phyloP scores from a whole-genome alignment of 2,329 filamentous ascomycete genomes.

The Harringtonia lauricola region DNA sequence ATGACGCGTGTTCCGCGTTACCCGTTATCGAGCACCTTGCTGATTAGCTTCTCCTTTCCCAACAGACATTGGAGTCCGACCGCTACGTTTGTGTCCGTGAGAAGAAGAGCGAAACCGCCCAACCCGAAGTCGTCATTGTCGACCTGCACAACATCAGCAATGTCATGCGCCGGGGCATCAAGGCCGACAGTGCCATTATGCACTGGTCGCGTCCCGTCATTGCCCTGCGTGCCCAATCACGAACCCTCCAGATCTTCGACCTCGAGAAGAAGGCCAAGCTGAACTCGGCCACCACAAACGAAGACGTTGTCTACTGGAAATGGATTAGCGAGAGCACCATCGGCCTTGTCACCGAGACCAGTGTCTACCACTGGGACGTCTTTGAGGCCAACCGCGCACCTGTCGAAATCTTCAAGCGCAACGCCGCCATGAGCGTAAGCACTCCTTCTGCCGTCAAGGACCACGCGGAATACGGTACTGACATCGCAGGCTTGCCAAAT shows the following conservation, averaged over 20 bases:
- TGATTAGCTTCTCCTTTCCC: conserved; percentile 4
- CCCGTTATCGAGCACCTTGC: neutral
- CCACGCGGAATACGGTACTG: neutral
- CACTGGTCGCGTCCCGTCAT: conserved; percentile 96
- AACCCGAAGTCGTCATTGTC: conserved; percentile 92
- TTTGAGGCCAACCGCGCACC: conserved; percentile 74
- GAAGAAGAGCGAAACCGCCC: conserved; percentile 73
- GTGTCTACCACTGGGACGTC: conserved; percentile 97
- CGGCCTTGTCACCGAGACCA: conserved; percentile 80
- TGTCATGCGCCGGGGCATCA: conserved; percentile 88
- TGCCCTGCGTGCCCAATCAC: conserved; percentile 84
- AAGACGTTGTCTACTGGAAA: conserved; percentile 98
- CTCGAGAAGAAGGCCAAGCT: conserved; percentile 87
- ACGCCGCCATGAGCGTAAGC: conserved; percentile 75
- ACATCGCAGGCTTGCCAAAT: conserved; percentile 75
- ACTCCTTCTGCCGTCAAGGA: neutral
- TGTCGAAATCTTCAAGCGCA: conserved; percentile 89
- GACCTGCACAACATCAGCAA: conserved; percentile 97
- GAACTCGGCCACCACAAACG: conserved; percentile 92
- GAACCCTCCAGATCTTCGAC: conserved; percentile 97
- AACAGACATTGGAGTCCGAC: conserved; percentile 93
- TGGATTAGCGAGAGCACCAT: conserved; percentile 89
- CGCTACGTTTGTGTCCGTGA: conserved; percentile 93
- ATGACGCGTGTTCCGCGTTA: neutral
- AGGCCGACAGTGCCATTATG: conserved; percentile 99